Evolutionary conservation across 225 moss, liverwort and hornwort species (phyloP), one percentile per base, ranked within the genome.

Genomic region (Polytrichum formosum): DNA sequence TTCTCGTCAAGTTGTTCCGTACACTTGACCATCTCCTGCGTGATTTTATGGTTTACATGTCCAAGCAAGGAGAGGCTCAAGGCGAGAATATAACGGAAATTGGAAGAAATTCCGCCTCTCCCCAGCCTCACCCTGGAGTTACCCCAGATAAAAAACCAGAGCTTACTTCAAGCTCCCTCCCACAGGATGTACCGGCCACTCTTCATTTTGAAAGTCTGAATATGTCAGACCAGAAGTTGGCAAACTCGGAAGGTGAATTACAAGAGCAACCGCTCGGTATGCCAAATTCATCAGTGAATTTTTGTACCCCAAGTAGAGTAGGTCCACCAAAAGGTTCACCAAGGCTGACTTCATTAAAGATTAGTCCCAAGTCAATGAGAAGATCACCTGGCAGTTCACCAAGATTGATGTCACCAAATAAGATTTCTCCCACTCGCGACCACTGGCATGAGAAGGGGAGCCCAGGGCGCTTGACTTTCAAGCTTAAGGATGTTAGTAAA

Each of bases 401-500:
- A 9, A 82, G 82, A 62, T 62, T 78, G 35, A 71, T 73, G 13
- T 64, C 81, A 55, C 84, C 87, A 28, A 84, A 76, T 54, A 84
- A 53, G 70, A 46, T 70, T 18, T 88, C 87, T 18, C 79, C 87
- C 25, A 28, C 65, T 25, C 78, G 77, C 61, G 92, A 89, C 70
- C 90, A 68, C 62, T 96, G 96, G 96, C 90, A 87, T 75, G 78
- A 78, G 30, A 91, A 89, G 69, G 84, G 90, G 64, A 87, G 90
- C 65, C 78, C 84, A 72, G 82, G 90, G 20, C 93, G 96, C 27
- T 80, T 96, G 77, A 96, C 96, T 1, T 75, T 96, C 30, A 96
- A 96, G 81, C 85, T 96, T 9, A 96, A 96, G 78, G 83, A 90
- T 73, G 96, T 86, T 28, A 91, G 80, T 83, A 96, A 91, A 74